Percentiles rank a stretch among this genome's conserved stretches.
These are phyloP conservation scores for Erythrophleum ivorense DNA, from an alignment of 331 rosid species.

Conservation along the genomic window DNA sequence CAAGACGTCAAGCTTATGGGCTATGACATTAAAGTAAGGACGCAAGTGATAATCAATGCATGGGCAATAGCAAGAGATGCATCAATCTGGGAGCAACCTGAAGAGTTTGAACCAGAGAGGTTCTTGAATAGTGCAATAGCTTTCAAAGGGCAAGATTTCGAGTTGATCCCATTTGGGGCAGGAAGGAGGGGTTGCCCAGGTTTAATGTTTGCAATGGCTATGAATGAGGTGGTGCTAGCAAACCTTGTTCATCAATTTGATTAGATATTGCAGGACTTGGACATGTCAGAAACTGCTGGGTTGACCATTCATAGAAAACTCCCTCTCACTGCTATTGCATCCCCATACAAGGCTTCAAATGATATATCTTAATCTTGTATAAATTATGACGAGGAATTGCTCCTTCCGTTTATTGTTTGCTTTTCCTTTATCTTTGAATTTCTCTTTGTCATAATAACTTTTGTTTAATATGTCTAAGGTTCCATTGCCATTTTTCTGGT, in stretches of 20 bases:
- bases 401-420: too few relatives aligned
- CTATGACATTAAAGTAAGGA: constrained; percentile 34
- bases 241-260: constrained; percentile 43
- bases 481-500: too few relatives aligned
- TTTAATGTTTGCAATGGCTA: constrained; percentile 12
- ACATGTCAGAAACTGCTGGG: constrained; percentile 33
- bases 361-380: too few relatives aligned
- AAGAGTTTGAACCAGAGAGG: constrained; percentile 58
- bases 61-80: constrained; percentile 63
- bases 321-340: constrained; percentile 33
- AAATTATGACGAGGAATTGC: too few relatives aligned
- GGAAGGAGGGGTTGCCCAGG: constrained; percentile 59
- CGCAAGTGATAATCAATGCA: constrained; percentile 47
- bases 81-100: constrained; percentile 40
- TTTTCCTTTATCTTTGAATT: too few relatives aligned
- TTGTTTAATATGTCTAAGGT: too few relatives aligned
- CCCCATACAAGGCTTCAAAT: neutral
- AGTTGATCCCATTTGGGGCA: constrained; percentile 47
- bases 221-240: constrained; percentile 38
- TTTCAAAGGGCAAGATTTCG: constrained; percentile 43
- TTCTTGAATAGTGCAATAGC: constrained; percentile 38
- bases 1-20: constrained; percentile 45
- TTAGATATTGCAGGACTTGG: constrained; percentile 44
- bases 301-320: constrained; percentile 29
- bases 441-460: too few relatives aligned